Conservation (phyloP, 2,329 filamentous ascomycete genomes). For the Arthrinium puccinioides region DNA sequence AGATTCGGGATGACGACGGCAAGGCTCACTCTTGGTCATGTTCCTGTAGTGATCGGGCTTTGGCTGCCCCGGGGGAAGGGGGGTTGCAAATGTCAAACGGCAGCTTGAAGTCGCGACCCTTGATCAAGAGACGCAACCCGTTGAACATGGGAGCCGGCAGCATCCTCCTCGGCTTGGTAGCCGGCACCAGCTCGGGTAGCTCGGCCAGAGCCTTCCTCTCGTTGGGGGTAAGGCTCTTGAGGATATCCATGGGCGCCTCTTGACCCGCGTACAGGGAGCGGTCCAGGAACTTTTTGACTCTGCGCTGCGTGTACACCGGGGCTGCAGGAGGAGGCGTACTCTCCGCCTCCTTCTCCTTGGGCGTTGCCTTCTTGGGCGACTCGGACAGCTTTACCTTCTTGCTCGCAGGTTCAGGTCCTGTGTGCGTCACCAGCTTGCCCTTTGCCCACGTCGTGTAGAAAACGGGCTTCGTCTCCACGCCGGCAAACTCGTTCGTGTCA, state of each 20-base stretch:
- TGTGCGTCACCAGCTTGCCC: conserved; percentile 49
- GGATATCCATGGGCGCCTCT: conserved; percentile 40
- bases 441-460: conserved; percentile 57
- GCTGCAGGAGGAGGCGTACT: conserved; percentile 23
- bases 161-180: conserved; percentile 41
- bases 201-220: conserved; percentile 46
- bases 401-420: conserved; percentile 26
- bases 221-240: conserved; percentile 37
- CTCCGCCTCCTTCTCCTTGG: conserved; percentile 26
- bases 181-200: conserved; percentile 37
- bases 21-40: conserved; percentile 73
- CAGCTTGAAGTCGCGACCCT: conserved; percentile 76
- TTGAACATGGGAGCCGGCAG: conserved; percentile 75
- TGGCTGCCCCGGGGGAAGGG: conserved; percentile 72
- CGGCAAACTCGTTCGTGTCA: conserved; percentile 55
- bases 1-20: not conserved
- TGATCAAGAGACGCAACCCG: conserved; percentile 62
- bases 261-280: conserved; percentile 88
- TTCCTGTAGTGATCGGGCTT: conserved; percentile 92
- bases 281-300: conserved; percentile 67
- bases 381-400: conserved; percentile 24
- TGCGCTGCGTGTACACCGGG: conserved; percentile 32
- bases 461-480: conserved; percentile 51
- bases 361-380: conserved; percentile 24
- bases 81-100: conserved; percentile 89